phyloP scores from a whole-genome alignment of 1,284 basidiomycete genomes.

The Golubevia pallescens region DNA sequence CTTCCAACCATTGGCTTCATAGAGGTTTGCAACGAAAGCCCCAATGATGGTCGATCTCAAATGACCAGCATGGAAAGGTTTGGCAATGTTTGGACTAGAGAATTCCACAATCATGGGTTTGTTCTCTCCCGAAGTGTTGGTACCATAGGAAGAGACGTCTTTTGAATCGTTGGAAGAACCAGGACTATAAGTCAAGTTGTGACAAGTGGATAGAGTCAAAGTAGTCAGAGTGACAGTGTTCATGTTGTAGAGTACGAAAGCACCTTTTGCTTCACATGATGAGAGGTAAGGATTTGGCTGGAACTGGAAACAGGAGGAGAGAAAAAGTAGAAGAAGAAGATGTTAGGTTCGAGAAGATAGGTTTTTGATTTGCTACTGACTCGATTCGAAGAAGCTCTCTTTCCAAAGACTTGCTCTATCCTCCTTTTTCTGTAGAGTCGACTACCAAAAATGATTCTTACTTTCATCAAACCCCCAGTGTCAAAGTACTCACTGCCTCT shows the following conservation, averaged over 20 bases:
- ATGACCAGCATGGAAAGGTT: conserved; percentile 98
- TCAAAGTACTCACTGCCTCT: conserved; percentile 72
- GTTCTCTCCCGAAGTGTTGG: conserved; percentile 43
- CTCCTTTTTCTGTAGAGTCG: too few relatives aligned
- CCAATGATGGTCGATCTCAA: conserved; percentile 97
- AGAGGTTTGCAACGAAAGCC: conserved; percentile 87
- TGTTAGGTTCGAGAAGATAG: neutral
- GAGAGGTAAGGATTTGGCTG: conserved; percentile 47
- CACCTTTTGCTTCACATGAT: conserved; percentile 35
- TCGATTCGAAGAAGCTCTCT: too few relatives aligned
- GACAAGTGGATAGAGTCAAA: conserved; percentile 43
- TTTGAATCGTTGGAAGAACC: too few relatives aligned
- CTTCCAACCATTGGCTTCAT: conserved; percentile 91
- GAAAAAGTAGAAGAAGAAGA: neutral
- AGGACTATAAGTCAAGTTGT: conserved; percentile 65
- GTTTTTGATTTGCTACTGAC: neutral
- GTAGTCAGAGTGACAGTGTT: conserved; percentile 14
- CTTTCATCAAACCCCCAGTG: neutral
- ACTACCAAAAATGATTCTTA: too few relatives aligned
- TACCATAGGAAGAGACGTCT: conserved; percentile 29
- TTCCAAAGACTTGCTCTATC: too few relatives aligned
- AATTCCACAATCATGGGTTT: conserved; percentile 53
- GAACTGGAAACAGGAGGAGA: conserved; percentile 19
- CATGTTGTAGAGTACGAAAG: conserved; percentile 51
- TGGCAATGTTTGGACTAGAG: conserved; percentile 97